Evolutionary conservation across 2,329 filamentous ascomycete genomes (phyloP), one percentile per base, ranked within the genome.

Genomic region (Cadophora sp.): DNA sequence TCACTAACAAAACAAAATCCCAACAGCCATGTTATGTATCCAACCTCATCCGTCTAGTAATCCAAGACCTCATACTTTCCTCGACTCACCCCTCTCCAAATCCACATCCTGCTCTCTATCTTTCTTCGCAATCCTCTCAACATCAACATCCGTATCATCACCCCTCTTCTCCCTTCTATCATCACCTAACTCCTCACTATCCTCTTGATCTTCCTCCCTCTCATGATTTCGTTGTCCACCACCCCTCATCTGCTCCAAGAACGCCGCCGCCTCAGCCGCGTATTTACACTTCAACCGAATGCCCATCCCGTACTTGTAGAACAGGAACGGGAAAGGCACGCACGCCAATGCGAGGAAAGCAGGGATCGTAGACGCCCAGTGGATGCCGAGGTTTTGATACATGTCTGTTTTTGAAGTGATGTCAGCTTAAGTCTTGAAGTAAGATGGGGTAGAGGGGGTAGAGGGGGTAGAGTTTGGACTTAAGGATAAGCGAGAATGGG

Each of bases 341-440:
- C 91, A 94, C 13, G 83, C 84, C 3, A 94, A 77, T 0, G 91
- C 87, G 3, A 95, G 81, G 80, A 95, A 94, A 0, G 88, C 92
- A 0, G 91, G 91, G 16, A 95, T 81, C 0, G 87, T 88, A 41
- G 84, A 88, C 0, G 90, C 92, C 92, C 91, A 94, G 80, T 94
- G 90, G 65, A 91, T 89, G 58, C 80, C 80, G 2, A 82, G 69
- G 0, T 70, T 72, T 20, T 76, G 65, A 68, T 79, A 82, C 76
- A 82, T 80, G 22, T 67, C 48, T 79, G 80, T 0, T 20, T 3
- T 22, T 3, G 48, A n/a, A 18, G 30, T 16, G 1, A 27, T 3
- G 36, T 64, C 43, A 51, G 58, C 33, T 41, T 58, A 8, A 58
- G 16, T 81, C 79, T 24, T 18, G 7, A 27, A 3, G 20, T 55